These are phyloP conservation scores for Onygenales sp. DNA, from an alignment of 2,329 filamentous ascomycete genomes.

Conservation along the genomic window DNA sequence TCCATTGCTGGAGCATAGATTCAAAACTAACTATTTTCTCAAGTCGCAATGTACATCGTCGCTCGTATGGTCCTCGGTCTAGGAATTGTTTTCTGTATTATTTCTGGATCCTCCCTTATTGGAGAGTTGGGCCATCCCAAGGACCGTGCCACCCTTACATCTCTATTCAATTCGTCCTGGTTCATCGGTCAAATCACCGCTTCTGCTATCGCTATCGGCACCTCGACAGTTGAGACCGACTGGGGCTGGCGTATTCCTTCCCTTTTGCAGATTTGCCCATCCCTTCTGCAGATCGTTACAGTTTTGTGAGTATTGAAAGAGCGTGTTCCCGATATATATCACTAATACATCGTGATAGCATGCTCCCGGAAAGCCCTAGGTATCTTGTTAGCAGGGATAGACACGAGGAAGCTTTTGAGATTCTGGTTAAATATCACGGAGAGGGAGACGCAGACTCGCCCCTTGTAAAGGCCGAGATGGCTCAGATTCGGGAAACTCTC, in stretches of 20 bases:
- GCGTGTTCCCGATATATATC: neutral
- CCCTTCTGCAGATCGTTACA: constrained; percentile 19
- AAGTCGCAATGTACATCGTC: constrained; percentile 51
- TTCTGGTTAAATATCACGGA: constrained; percentile 33
- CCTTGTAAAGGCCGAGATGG: constrained; percentile 48
- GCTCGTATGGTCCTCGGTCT: constrained; percentile 52
- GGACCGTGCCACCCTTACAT: constrained; percentile 50
- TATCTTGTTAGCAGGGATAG: constrained; percentile 18
- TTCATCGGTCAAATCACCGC: constrained; percentile 44
- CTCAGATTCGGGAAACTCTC: constrained; percentile 48
- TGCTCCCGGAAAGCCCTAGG: constrained; percentile 13
- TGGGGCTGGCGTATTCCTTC: constrained; percentile 37
- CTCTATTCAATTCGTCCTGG: constrained; percentile 52
- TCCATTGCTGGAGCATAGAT: constrained; percentile 11
- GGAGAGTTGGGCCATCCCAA: constrained; percentile 54
- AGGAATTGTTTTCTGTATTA: constrained; percentile 52
- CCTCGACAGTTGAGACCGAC: constrained; percentile 20
- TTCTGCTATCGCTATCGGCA: constrained; percentile 28
- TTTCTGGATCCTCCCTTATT: constrained; percentile 48
- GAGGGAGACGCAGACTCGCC: constrained; percentile 40
- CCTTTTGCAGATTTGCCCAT: constrained; percentile 27
- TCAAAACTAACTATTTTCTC: neutral
- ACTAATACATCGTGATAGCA: neutral
- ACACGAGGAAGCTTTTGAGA: constrained; percentile 15
- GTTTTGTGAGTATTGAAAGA: constrained; percentile 11